These are phyloP conservation scores for Fusarium buharicum DNA, from an alignment of 2,329 filamentous ascomycete genomes.

Conservation along the genomic window DNA sequence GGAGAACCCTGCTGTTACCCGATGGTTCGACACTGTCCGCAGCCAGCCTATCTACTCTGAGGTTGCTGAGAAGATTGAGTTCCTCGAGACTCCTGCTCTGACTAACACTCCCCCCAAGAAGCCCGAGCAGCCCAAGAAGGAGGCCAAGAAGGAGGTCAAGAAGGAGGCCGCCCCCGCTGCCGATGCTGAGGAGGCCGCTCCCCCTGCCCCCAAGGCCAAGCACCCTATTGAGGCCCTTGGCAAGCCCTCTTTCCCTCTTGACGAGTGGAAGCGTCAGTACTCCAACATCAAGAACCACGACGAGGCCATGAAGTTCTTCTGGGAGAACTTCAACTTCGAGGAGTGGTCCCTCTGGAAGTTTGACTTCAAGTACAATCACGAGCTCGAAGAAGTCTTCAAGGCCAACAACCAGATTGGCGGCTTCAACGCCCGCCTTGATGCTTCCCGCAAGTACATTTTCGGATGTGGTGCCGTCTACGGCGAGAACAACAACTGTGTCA, in stretches of 20 bases:
- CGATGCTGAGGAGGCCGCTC: slow-evolving; percentile 54
- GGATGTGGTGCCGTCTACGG: slow-evolving; percentile 91
- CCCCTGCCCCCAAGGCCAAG: slow-evolving; percentile 86
- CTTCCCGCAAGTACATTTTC: slow-evolving; percentile 97
- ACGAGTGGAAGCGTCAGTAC: slow-evolving; percentile 99
- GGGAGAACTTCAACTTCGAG: slow-evolving; percentile 92
- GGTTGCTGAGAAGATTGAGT: slow-evolving; percentile 77
- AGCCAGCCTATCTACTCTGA: slow-evolving; percentile 92
- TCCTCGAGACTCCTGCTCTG: slow-evolving; percentile 84
- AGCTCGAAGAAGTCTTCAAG: no score
- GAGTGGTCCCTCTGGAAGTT: slow-evolving; percentile 97
- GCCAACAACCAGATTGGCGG: slow-evolving; percentile 97
- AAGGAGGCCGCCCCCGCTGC: slow-evolving; percentile 37
- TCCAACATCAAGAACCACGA: slow-evolving; percentile 88
- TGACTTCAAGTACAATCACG: slow-evolving; percentile 99
- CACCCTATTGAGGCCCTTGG: slow-evolving; percentile 89
- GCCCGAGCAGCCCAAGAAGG: slow-evolving; percentile 74
- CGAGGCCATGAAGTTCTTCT: slow-evolving; percentile 94
- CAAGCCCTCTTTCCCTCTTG: slow-evolving; percentile 82
- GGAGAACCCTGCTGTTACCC: slow-evolving; percentile 84
- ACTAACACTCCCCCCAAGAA: slow-evolving; percentile 79
- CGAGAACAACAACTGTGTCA: slow-evolving; percentile 85
- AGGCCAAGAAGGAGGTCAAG: slow-evolving; percentile 66
- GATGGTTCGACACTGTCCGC: slow-evolving; percentile 95
- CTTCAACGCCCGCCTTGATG: slow-evolving; percentile 98